A percentile compares a stretch with the other conserved stretches of the same genome.
Evolutionary conservation across 106 monocot genomes (phyloP).

Genomic region (Posidonia australis): DNA sequence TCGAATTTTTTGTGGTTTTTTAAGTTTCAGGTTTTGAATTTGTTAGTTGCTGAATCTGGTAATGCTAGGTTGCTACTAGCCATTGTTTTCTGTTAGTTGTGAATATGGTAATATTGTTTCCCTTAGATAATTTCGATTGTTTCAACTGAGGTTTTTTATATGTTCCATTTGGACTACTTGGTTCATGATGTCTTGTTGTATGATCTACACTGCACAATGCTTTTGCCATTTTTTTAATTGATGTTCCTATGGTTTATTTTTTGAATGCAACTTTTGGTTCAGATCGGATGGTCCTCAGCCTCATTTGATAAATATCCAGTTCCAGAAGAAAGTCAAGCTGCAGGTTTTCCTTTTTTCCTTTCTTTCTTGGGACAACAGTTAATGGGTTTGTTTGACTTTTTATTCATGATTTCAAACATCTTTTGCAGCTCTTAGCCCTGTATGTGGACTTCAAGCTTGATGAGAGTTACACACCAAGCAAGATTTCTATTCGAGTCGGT

Average conservation of each 20-base stretch:
- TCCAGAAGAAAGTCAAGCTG: constrained; percentile 93
- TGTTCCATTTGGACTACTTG: no score
- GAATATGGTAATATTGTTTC: no score
- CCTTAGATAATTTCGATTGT: no score
- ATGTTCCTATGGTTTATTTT: neutral
- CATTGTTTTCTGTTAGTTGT: no score
- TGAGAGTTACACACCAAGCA: constrained; percentile 97
- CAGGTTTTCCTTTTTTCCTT: constrained; percentile 28
- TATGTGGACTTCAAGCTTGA: constrained; percentile 97
- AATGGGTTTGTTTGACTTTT: constrained; percentile 1
- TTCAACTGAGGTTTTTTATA: no score
- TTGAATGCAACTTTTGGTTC: constrained; percentile 13
- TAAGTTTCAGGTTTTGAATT: no score
- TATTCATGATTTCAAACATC: neutral
- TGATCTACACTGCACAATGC: neutral
- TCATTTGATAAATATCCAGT: constrained; percentile 93
- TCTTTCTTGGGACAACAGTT: neutral
- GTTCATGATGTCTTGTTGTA: no score
- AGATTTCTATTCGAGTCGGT: constrained; percentile 86
- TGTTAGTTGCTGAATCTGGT: no score
- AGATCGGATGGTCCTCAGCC: constrained; percentile 97
- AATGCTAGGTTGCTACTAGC: no score
- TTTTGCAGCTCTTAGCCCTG: constrained; percentile 55
- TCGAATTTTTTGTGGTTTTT: no score
- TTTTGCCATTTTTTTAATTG: neutral